A percentile compares a stretch with the other conserved stretches of the same genome.
Evolutionary conservation across 352 stramenopile species (phyloP).

Genomic region (Pythium guiyangense): DNA sequence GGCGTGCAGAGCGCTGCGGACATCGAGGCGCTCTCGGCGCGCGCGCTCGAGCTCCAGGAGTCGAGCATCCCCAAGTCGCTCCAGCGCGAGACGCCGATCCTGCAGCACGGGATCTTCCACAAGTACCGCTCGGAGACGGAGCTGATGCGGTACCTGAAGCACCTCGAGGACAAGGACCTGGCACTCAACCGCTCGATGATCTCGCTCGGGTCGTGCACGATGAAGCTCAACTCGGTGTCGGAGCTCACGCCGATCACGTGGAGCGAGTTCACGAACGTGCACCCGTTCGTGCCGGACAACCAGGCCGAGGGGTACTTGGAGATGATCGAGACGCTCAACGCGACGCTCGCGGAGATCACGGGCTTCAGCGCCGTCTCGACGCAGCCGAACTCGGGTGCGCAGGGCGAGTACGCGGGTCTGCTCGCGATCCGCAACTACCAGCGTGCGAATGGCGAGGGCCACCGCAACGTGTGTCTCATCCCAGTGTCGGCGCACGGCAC

Average conservation of each 20-base stretch:
- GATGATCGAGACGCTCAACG: conserved; percentile 96
- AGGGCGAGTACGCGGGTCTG: conserved; percentile 97
- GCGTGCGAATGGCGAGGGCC: conserved; percentile 82
- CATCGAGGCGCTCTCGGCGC: conserved; percentile 49
- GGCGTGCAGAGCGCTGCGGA: conserved; percentile 26
- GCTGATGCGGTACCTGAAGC: conserved; percentile 96
- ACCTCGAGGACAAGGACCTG: conserved; percentile 97
- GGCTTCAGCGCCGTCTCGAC: conserved; percentile 96
- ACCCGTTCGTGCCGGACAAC: conserved; percentile 96
- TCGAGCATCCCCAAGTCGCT: conserved; percentile 57
- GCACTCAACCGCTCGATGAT: conserved; percentile 99
- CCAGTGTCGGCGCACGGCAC: conserved; percentile 98
- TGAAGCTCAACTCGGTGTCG: conserved; percentile 99
- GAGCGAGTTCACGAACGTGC: conserved; percentile 96
- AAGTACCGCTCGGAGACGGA: conserved; percentile 96
- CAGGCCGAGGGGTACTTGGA: conserved; percentile 96
- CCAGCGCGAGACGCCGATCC: conserved; percentile 69
- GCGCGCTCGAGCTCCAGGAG: conserved; percentile 46
- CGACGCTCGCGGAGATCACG: conserved; percentile 96
- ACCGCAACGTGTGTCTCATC: conserved; percentile 98
- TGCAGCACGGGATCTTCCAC: conserved; percentile 96
- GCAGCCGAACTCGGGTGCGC: conserved; percentile 97
- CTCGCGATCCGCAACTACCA: conserved; percentile 97
- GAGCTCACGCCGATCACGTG: conserved; percentile 98
- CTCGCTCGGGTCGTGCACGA: conserved; percentile 99